A percentile compares a stretch with the other conserved stretches of the same genome.
phyloP scores from a whole-genome alignment of 73 alveolate species.

The Paramecium bursaria region DNA sequence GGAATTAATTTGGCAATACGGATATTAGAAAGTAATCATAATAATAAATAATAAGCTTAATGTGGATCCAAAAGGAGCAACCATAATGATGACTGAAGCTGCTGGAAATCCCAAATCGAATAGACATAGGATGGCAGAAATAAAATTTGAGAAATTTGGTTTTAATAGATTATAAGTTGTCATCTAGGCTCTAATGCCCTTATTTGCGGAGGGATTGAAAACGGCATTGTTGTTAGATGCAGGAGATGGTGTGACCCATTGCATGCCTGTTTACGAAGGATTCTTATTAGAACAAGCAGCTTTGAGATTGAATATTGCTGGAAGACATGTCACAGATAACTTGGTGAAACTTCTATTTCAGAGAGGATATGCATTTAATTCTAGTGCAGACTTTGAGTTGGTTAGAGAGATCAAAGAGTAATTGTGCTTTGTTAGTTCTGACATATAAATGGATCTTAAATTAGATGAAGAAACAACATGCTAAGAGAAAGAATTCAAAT shows the following conservation, averaged over 20 bases:
- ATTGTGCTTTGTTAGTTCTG: slow-evolving; percentile 90
- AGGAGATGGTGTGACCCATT: slow-evolving; percentile 99
- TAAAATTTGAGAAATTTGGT: slow-evolving; percentile 93
- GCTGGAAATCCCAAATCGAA: slow-evolving; percentile 91
- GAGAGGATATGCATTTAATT: slow-evolving; percentile 96
- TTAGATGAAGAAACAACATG: slow-evolving; percentile 93
- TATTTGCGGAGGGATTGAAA: slow-evolving; percentile 87
- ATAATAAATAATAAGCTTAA: slow-evolving; percentile 65
- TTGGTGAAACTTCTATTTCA: slow-evolving; percentile 87
- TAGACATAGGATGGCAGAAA: slow-evolving; percentile 93
- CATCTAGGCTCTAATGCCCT: slow-evolving; percentile 93
- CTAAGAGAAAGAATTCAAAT: slow-evolving; percentile 84
- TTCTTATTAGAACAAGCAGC: slow-evolving; percentile 74
- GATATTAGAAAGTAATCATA: slow-evolving; percentile 74
- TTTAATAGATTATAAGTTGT: slow-evolving; percentile 83
- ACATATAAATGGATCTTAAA: slow-evolving; percentile 88
- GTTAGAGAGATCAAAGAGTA: slow-evolving; percentile 96
- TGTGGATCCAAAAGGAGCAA: slow-evolving; percentile 73
- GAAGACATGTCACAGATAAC: slow-evolving; percentile 95
- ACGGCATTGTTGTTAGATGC: slow-evolving; percentile 95
- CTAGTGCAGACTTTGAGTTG: slow-evolving; percentile 96
- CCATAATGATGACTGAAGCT: slow-evolving; percentile 94
- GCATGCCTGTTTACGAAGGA: slow-evolving; percentile 93
- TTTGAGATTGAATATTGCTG: slow-evolving; percentile 95
- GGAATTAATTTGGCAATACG: slow-evolving; percentile 91